These are phyloP conservation scores for Termitomyces sp. DNA, from an alignment of 768 basidiomycete species.

Conservation along the genomic window DNA sequence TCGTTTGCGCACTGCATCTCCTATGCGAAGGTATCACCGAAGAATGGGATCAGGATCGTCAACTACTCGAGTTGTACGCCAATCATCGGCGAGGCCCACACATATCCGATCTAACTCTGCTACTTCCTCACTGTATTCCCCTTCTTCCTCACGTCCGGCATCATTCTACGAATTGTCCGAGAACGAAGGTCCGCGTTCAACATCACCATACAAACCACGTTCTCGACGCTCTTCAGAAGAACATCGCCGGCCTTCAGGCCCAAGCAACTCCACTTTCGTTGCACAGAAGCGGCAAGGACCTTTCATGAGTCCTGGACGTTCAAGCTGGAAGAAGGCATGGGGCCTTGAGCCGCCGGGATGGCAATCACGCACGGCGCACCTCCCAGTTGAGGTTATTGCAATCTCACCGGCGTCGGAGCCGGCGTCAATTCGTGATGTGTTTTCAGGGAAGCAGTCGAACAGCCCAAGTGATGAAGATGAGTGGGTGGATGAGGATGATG, in stretches of 20 bases:
- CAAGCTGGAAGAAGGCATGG: conserved; percentile 90
- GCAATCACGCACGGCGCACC: conserved; percentile 60
- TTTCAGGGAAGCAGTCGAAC: conserved; percentile 60
- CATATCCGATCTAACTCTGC: conserved; percentile 75
- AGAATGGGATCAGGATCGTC: conserved; percentile 74
- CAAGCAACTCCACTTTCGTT: conserved; percentile 57
- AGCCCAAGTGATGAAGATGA: conserved; percentile 73
- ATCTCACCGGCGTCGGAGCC: conserved; percentile 50
- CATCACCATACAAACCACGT: conserved; percentile 56
- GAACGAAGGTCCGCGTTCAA: conserved; percentile 53
- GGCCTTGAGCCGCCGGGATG: conserved; percentile 83
- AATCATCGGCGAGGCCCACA: conserved; percentile 32
- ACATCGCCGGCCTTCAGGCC: conserved; percentile 28
- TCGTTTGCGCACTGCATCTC: conserved; percentile 65
- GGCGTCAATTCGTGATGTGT: conserved; percentile 67
- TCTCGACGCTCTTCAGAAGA: conserved; percentile 46
- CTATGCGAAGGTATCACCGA: conserved; percentile 74
- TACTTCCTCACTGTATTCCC: conserved; percentile 73
- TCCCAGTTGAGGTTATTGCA: conserved; percentile 75
- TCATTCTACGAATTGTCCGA: conserved; percentile 77
- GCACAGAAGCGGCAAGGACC: conserved; percentile 80
- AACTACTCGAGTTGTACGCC: conserved; percentile 70
- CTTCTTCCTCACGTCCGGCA: conserved; percentile 68
- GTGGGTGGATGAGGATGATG: conserved; percentile 88
- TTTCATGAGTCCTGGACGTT: conserved; percentile 63